Conservation (phyloP, 208 protist species). For the Endotrypanum monterogeii region DNA sequence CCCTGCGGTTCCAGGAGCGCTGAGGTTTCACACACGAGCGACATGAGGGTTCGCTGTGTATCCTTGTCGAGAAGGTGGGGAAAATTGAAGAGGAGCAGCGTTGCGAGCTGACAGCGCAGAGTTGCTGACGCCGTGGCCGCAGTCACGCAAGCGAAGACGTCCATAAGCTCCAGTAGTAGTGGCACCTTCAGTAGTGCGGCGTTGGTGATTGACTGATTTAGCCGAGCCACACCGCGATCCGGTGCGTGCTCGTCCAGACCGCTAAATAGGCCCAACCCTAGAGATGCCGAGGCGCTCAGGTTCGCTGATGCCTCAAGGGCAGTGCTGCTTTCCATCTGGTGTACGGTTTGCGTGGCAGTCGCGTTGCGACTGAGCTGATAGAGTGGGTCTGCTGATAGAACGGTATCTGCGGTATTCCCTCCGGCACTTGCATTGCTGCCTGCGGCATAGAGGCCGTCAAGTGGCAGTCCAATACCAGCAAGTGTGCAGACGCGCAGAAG, state of each 20-base stretch:
- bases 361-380: slow-evolving; percentile 27
- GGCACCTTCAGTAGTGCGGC: slow-evolving; percentile 45
- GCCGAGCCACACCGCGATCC: slow-evolving; percentile 25
- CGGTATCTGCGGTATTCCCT: background rate
- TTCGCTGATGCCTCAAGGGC: background rate
- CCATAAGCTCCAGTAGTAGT: slow-evolving; percentile 66
- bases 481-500: slow-evolving; percentile 41
- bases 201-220: slow-evolving; percentile 28
- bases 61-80: slow-evolving; percentile 46
- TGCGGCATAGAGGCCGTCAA: slow-evolving; percentile 11
- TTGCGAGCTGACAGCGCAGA: slow-evolving; percentile 55
- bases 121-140: slow-evolving; percentile 32
- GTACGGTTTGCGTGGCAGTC: background rate
- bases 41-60: slow-evolving; percentile 45
- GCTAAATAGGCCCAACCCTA: slow-evolving; percentile 20
- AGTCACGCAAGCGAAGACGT: slow-evolving; percentile 42
- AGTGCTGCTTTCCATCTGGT: background rate
- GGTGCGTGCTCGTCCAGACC: slow-evolving; percentile 28
- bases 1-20: slow-evolving; percentile 36
- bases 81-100: slow-evolving; percentile 77
- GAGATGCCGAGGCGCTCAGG: background rate
- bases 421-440: background rate
- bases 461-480: slow-evolving; percentile 37
- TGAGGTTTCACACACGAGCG: slow-evolving; percentile 37
- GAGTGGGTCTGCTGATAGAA: slow-evolving; percentile 22